phyloP scores from a whole-genome alignment of 108 stramenopile genomes.

The Cyclotella distinguenda region DNA sequence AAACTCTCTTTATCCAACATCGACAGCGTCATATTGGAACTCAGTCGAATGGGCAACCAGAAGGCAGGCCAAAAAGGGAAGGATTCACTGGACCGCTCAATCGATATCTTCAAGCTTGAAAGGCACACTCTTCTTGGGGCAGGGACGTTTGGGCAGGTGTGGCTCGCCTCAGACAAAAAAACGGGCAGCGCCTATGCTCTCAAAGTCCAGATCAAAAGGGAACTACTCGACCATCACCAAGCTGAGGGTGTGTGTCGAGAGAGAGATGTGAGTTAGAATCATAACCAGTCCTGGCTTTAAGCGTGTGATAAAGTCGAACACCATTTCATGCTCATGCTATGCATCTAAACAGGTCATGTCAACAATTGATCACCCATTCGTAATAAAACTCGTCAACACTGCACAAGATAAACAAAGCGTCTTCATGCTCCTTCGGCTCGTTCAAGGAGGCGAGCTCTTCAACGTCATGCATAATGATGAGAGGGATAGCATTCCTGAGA shows the following conservation, averaged over 20 bases:
- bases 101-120: slow-evolving; percentile 55
- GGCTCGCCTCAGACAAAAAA: slow-evolving; percentile 93
- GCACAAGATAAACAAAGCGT: slow-evolving; percentile 70
- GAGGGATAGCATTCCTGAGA: slow-evolving; percentile 51
- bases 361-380: slow-evolving; percentile 81
- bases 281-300: background rate
- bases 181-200: slow-evolving; percentile 82
- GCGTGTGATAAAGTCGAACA: background rate
- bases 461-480: slow-evolving; percentile 61
- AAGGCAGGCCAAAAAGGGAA: slow-evolving; percentile 23
- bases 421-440: slow-evolving; percentile 65
- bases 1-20: slow-evolving; percentile 47
- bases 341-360: slow-evolving; percentile 59
- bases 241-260: slow-evolving; percentile 68
- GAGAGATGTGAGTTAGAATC: slow-evolving; percentile 6
- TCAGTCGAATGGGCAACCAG: slow-evolving; percentile 31
- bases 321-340: background rate
- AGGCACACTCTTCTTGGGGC: slow-evolving; percentile 92
- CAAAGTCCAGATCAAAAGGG: slow-evolving; percentile 89
- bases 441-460: slow-evolving; percentile 89
- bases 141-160: slow-evolving; percentile 99
- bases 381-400: slow-evolving; percentile 81
- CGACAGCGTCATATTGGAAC: slow-evolving; percentile 43
- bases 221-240: slow-evolving; percentile 94
- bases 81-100: slow-evolving; percentile 23